Evolutionary conservation across 164 flowering plant genomes (phyloP).

Genomic region (Liriodendron chinense): DNA sequence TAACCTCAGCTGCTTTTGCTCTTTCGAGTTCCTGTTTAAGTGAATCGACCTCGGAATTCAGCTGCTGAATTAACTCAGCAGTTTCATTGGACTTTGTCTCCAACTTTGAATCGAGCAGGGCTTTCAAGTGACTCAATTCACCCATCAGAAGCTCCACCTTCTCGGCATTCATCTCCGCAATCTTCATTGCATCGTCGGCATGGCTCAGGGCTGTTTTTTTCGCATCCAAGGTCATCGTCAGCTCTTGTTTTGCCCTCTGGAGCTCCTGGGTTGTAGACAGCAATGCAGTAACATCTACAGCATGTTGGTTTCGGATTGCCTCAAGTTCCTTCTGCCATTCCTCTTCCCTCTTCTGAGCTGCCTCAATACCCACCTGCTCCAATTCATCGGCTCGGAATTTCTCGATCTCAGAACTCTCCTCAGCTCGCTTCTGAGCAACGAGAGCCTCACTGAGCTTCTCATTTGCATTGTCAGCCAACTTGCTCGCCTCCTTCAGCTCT

Average conservation of each 20-base stretch:
- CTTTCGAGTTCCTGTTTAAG: slow-evolving; percentile 41
- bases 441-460: slow-evolving; percentile 74
- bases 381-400: slow-evolving; percentile 85
- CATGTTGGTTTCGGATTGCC: slow-evolving; percentile 65
- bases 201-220: slow-evolving; percentile 74
- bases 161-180: slow-evolving; percentile 76
- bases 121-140: slow-evolving; percentile 62
- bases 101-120: slow-evolving; percentile 54
- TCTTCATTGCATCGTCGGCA: slow-evolving; percentile 87
- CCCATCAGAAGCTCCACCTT: slow-evolving; percentile 65
- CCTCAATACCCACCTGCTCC: slow-evolving; percentile 83
- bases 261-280: slow-evolving; percentile 72
- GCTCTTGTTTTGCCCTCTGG: slow-evolving; percentile 62
- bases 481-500: slow-evolving; percentile 75
- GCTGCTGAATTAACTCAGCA: slow-evolving; percentile 34
- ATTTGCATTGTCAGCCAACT: slow-evolving; percentile 65
- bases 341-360: slow-evolving; percentile 70
- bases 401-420: slow-evolving; percentile 82
- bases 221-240: slow-evolving; percentile 65
- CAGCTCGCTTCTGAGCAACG: slow-evolving; percentile 83
- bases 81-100: slow-evolving; percentile 49
- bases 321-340: slow-evolving; percentile 80
- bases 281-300: slow-evolving; percentile 66
- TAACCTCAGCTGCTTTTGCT: slow-evolving; percentile 17
- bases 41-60: slow-evolving; percentile 54